Evolutionary conservation across 331 rosid species (phyloP).

Genomic region (Arachis monticola): DNA sequence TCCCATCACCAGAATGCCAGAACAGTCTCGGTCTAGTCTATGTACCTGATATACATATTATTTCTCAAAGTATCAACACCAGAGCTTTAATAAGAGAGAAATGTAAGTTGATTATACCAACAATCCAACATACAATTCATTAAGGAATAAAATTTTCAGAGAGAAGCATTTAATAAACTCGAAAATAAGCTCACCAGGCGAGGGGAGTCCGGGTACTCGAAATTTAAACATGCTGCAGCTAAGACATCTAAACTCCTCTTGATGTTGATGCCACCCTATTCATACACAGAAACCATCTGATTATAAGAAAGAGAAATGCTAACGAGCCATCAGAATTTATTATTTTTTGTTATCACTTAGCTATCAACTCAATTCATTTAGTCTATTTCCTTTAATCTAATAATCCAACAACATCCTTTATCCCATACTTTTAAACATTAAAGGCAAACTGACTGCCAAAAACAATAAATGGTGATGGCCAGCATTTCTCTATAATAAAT

Average conservation of each 20-base stretch:
- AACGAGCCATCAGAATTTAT: too few relatives aligned
- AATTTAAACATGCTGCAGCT: conserved; percentile 75
- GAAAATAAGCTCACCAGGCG: conserved; percentile 68
- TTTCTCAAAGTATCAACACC: conserved; percentile 27
- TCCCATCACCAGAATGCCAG: conserved; percentile 93
- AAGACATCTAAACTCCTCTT: conserved; percentile 76
- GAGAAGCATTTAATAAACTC: not conserved
- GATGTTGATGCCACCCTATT: conserved; percentile 84
- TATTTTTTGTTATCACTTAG: too few relatives aligned
- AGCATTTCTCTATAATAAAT: not conserved
- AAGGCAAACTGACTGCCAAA: too few relatives aligned
- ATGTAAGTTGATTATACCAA: not conserved
- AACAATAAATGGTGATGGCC: too few relatives aligned
- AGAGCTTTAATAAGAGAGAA: conserved; percentile 18
- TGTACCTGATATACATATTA: conserved; percentile 64
- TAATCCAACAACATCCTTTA: too few relatives aligned
- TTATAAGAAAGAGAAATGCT: not conserved
- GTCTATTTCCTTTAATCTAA: too few relatives aligned
- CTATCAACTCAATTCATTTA: too few relatives aligned
- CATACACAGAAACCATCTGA: conserved; percentile 27
- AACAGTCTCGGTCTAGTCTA: conserved; percentile 85
- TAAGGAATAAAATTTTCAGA: not conserved
- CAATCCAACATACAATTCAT: not conserved
- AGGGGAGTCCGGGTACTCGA: conserved; percentile 72
- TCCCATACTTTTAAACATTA: too few relatives aligned